Conservation (phyloP, 2,329 filamentous ascomycete species). For the Rosellinia necatrix region DNA sequence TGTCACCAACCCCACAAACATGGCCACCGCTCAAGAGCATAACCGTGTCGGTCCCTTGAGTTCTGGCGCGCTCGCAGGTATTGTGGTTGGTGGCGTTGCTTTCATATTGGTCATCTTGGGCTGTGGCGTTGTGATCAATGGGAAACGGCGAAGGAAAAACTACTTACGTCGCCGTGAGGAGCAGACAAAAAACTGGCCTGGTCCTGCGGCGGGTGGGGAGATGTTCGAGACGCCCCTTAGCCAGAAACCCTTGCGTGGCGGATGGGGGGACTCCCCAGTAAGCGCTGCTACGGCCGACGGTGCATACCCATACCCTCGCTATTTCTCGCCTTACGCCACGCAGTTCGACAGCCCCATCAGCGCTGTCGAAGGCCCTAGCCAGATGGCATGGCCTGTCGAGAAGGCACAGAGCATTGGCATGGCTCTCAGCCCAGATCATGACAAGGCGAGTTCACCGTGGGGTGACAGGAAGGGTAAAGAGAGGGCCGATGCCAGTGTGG, state of each 20-base stretch:
- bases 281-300: conserved; percentile 47
- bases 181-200: conserved; percentile 51
- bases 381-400: conserved; percentile 45
- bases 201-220: conserved; percentile 42
- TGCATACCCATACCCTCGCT: conserved; percentile 46
- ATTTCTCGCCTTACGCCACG: conserved; percentile 64
- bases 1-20: conserved; percentile 54
- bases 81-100: conserved; percentile 57
- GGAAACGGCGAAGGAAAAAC: conserved; percentile 58
- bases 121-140: conserved; percentile 59
- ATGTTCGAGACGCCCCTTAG: conserved; percentile 59
- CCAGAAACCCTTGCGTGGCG: conserved; percentile 55
- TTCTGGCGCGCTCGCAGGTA: conserved; percentile 62
- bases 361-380: conserved; percentile 43
- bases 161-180: conserved; percentile 55
- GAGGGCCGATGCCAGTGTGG: conserved; percentile 32
- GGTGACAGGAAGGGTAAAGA: conserved; percentile 50
- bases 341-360: conserved; percentile 64
- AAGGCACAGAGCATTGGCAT: conserved; percentile 48
- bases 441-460: conserved; percentile 35
- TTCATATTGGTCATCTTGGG: conserved; percentile 54
- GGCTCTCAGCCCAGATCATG: conserved; percentile 48
- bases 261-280: conserved; percentile 59
- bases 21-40: conserved; percentile 45
- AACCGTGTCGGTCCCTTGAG: conserved; percentile 53